Evolutionary conservation across 192 early-diverging fungal species (phyloP).

Genomic region (Backusella liffmaniae): DNA sequence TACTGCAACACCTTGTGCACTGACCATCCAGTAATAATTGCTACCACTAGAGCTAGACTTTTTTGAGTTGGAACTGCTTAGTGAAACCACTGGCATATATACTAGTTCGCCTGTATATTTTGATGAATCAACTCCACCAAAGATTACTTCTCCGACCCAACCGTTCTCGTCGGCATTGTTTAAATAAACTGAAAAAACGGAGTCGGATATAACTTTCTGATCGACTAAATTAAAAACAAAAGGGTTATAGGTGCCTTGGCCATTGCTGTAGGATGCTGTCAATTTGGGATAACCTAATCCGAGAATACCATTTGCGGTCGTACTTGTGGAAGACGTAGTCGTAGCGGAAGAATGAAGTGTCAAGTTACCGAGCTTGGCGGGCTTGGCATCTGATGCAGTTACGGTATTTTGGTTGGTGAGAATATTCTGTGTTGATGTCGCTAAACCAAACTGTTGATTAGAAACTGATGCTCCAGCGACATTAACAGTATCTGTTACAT

Average conservation of each 20-base stretch:
- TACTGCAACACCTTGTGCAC: constrained; percentile 18
- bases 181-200: constrained; percentile 13
- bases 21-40: constrained; percentile 18
- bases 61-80: not conserved
- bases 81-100: constrained; percentile 31
- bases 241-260: not conserved
- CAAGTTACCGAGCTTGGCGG: not conserved
- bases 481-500: constrained; percentile 15
- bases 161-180: not conserved
- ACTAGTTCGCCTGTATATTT: constrained; percentile 42
- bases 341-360: not conserved
- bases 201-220: constrained; percentile 1
- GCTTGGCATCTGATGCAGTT: not conserved
- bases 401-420: not conserved
- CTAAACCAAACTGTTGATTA: constrained; percentile 20
- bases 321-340: not conserved
- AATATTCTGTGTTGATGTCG: not conserved
- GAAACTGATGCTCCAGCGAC: constrained; percentile 7
- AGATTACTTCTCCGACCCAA: constrained; percentile 36
- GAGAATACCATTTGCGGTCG: constrained; percentile 13
- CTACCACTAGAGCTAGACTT: not conserved
- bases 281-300: constrained; percentile 11
- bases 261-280: not conserved
- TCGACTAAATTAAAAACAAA: constrained; percentile 15
- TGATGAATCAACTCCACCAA: constrained; percentile 43